Base-by-base conservation (phyloP, 1,284 basidiomycete species). In the Trametes polyzona region DNA sequence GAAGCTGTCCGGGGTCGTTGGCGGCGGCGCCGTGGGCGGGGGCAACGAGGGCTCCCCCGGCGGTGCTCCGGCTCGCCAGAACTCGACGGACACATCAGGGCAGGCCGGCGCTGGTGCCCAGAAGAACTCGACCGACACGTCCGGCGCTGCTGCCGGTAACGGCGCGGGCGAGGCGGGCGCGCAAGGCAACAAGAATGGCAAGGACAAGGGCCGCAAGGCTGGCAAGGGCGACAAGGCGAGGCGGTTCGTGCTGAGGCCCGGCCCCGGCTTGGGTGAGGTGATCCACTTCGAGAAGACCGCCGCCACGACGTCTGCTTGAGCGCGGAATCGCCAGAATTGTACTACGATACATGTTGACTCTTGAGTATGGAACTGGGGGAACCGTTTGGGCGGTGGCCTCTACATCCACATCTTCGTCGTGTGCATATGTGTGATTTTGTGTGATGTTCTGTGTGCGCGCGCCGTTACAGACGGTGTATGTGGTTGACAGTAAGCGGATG, bases 1-100 rank as follows among this genome's bases (percentile, higher is more conserved):
- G 46, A 81, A 78, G 66, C 70, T 87, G 58, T 78, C 80, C 60
- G 39, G 55, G 24, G 56, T 63, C 29, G 56, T 54, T 12, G 55
- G 55, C 12, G 57, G 53, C 32, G 54, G 55, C 40, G 55, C 40
- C 4, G 50, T 39, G 2, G 37, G 19, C 14, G 37, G 40, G 1
- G 41, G 23, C 23, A 35, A 14, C 30, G 35, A 47, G 41, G 47
- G 24, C 46, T 39, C 44, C 8, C 32, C 23, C 16, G 30, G 27
- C 14, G 48, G 16, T 19, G 42, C 43, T 26, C 26, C 29, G 16
- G 44, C 44, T 36, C 33, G 46, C 27, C 46, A 47, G 19, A 51
- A 51, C 23, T 48, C 48, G 29, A 56, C 53, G 17, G 52, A 41
- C 30, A 29, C 50, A 30, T 43, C 50, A 16, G 24, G 32, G 17